phyloP scores from a whole-genome alignment of 805 yeast genomes.

The Ogataea chonburiensis region DNA sequence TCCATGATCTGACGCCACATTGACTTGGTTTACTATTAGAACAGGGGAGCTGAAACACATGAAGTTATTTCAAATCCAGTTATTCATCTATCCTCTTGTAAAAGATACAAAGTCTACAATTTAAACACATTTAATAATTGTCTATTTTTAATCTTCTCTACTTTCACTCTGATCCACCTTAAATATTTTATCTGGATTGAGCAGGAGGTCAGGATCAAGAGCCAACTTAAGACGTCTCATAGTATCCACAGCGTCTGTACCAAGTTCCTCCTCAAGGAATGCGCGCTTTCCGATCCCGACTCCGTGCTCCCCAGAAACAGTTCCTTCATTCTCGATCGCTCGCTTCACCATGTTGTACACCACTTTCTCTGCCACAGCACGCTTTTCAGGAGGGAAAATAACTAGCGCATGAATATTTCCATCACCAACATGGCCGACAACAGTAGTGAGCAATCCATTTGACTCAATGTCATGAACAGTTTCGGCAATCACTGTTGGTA shows the following conservation, averaged over 20 bases:
- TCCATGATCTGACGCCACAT: too few relatives aligned
- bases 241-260: slow-evolving; percentile 59
- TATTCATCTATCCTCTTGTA: too few relatives aligned
- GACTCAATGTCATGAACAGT: slow-evolving; percentile 59
- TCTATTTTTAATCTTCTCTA: slow-evolving; percentile 9
- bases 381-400: slow-evolving; percentile 51
- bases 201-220: slow-evolving; percentile 65
- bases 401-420: slow-evolving; percentile 76
- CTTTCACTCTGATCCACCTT: slow-evolving; percentile 51
- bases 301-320: slow-evolving; percentile 85
- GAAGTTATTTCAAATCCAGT: too few relatives aligned
- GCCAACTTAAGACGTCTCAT: slow-evolving; percentile 73
- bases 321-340: slow-evolving; percentile 71
- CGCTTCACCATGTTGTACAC: slow-evolving; percentile 60
- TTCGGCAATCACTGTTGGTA: slow-evolving; percentile 59
- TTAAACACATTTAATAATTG: too few relatives aligned
- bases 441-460: slow-evolving; percentile 52
- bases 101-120: too few relatives aligned
- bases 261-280: slow-evolving; percentile 59
- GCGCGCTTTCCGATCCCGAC: slow-evolving; percentile 76
- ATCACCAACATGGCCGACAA: slow-evolving; percentile 79
- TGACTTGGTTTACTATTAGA: too few relatives aligned
- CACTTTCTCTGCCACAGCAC: slow-evolving; percentile 45
- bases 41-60: too few relatives aligned
- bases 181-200: slow-evolving; percentile 80